These are phyloP conservation scores for Apiotrichum sp. DNA, from an alignment of 1,284 basidiomycete genomes.

Conservation along the genomic window DNA sequence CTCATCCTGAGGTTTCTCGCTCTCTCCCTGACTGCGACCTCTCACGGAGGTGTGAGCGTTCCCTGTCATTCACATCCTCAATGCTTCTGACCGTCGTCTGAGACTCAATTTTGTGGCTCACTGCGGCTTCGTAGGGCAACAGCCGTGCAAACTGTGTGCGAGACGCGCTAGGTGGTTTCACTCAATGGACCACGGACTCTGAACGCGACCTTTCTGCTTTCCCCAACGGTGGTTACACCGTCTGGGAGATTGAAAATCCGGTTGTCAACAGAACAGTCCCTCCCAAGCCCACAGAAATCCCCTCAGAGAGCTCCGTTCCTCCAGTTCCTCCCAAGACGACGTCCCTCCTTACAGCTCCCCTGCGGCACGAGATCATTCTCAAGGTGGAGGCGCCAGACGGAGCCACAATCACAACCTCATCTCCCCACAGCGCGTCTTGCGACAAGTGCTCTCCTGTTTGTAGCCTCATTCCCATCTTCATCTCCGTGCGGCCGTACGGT, in stretches of 20 bases:
- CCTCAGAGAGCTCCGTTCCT: neutral
- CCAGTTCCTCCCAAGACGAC: neutral
- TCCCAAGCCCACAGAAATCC: neutral
- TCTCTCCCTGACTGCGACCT: no score
- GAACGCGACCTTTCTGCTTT: conserved; percentile 33
- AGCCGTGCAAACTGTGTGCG: neutral
- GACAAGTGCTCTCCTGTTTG: neutral
- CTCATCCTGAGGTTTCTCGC: no score
- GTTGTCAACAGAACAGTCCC: neutral
- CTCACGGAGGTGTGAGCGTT: neutral
- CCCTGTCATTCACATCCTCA: no score
- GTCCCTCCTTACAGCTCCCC: neutral
- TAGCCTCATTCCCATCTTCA: conserved; percentile 11
- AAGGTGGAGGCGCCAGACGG: neutral
- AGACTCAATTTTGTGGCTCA: neutral
- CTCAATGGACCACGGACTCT: conserved; percentile 25
- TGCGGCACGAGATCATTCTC: neutral
- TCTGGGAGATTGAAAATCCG: conserved; percentile 23
- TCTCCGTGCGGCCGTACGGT: neutral
- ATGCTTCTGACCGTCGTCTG: neutral
- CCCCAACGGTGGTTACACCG: conserved; percentile 33
- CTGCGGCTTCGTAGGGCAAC: neutral
- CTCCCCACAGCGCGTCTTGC: neutral
- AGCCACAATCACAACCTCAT: no score
- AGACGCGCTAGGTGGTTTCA: conserved; percentile 17